Conservation (phyloP, 176 grass and related monocot species). For the Tuctoria greenei region DNA sequence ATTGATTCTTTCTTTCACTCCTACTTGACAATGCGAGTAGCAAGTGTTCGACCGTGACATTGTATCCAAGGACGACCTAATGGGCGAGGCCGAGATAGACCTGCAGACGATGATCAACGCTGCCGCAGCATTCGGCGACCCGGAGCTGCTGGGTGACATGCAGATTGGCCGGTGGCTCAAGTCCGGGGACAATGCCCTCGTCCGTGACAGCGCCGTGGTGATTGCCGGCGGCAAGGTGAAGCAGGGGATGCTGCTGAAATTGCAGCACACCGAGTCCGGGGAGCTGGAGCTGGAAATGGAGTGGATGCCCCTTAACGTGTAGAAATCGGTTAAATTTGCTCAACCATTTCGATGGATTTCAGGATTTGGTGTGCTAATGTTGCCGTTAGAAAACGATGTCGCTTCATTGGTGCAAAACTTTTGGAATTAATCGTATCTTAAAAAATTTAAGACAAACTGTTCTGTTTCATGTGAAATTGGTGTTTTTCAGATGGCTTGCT, state of each 20-base stretch:
- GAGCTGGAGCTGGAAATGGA: slow-evolving; percentile 66
- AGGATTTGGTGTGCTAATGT: too few species aligned
- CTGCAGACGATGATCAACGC: slow-evolving; percentile 65
- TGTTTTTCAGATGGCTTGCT: too few species aligned
- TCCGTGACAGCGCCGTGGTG: slow-evolving; percentile 52
- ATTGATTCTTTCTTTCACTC: not conserved
- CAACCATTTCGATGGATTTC: too few species aligned
- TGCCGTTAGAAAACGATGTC: too few species aligned
- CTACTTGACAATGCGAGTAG: slow-evolving; percentile 24
- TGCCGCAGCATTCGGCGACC: slow-evolving; percentile 54
- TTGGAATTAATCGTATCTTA: too few species aligned
- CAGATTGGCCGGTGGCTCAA: slow-evolving; percentile 71
- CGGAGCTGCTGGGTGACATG: slow-evolving; percentile 54
- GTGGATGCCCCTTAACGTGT: slow-evolving; percentile 69
- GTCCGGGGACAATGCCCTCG: slow-evolving; percentile 59
- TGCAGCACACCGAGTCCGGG: slow-evolving; percentile 67
- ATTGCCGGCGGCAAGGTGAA: slow-evolving; percentile 61
- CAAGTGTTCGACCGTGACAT: slow-evolving; percentile 75
- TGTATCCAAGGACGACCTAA: slow-evolving; percentile 60
- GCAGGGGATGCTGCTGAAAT: slow-evolving; percentile 55
- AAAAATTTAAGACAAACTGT: too few species aligned
- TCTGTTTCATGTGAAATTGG: too few species aligned
- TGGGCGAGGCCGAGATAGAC: slow-evolving; percentile 80
- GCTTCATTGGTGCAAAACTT: too few species aligned
- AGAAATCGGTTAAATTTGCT: not conserved